Evolutionary conservation across 2,329 filamentous ascomycete genomes (phyloP).

Genomic region (Monosporascus sp.): DNA sequence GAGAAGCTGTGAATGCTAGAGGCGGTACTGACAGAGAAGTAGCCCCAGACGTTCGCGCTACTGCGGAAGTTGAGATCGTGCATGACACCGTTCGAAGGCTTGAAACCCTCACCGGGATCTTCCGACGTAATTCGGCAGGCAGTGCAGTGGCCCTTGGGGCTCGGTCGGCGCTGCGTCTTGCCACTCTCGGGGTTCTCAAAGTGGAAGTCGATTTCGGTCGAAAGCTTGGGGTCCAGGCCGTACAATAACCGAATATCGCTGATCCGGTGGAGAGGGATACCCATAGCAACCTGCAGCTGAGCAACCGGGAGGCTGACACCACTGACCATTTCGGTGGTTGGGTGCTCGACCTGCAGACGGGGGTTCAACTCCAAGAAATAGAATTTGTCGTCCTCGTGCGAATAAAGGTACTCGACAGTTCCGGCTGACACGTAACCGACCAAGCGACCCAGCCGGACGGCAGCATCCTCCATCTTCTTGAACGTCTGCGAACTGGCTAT

Average conservation of each 20-base stretch:
- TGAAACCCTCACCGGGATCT: slow-evolving; percentile 98
- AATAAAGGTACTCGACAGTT: slow-evolving; percentile 99
- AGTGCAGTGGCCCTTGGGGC: slow-evolving; percentile 93
- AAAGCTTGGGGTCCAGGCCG: slow-evolving; percentile 83
- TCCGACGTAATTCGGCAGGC: slow-evolving; percentile 99
- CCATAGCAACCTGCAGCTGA: slow-evolving; percentile 98
- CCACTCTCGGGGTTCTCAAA: slow-evolving; percentile 83
- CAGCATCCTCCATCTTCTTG: slow-evolving; percentile 93
- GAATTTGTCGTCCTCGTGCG: slow-evolving; percentile 95
- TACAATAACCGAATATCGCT: slow-evolving; percentile 95
- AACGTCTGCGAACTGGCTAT: slow-evolving; percentile 88
- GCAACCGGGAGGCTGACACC: slow-evolving; percentile 96
- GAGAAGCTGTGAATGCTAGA: slow-evolving; percentile 99
- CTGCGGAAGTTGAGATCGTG: slow-evolving; percentile 98
- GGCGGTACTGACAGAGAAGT: slow-evolving; percentile 96
- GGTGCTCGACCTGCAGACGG: slow-evolving; percentile 98
- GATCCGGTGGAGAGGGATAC: slow-evolving; percentile 90
- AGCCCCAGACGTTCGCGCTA: slow-evolving; percentile 99
- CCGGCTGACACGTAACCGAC: slow-evolving; percentile 98
- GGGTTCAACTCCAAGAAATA: slow-evolving; percentile 99
- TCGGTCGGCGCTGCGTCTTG: slow-evolving; percentile 80
- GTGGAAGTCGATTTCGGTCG: slow-evolving; percentile 90
- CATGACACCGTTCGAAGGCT: slow-evolving; percentile 97
- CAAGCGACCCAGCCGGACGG: slow-evolving; percentile 85
- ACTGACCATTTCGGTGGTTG: slow-evolving; percentile 98